Evolutionary conservation across 2,329 filamentous ascomycete genomes (phyloP).

Genomic region (Claviceps pazoutovae): DNA sequence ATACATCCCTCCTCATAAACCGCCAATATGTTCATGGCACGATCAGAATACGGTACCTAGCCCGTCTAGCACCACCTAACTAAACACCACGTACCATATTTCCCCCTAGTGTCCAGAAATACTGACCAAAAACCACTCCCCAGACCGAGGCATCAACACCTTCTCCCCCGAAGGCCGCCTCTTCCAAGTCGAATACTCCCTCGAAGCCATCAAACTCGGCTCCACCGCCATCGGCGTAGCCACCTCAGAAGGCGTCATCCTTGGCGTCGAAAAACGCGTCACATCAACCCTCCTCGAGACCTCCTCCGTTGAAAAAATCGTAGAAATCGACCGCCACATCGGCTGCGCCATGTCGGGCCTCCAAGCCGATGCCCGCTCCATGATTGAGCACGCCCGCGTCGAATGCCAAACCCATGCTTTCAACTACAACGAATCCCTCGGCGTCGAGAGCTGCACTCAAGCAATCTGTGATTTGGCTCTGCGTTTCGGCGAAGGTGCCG

Average conservation of each 20-base stretch:
- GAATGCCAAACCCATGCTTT: conserved; percentile 95
- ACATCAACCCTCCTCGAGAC: conserved; percentile 95
- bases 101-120: no score
- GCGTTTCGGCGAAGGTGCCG: conserved; percentile 91
- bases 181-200: conserved; percentile 99
- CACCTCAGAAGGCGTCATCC: conserved; percentile 85
- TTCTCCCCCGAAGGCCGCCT: conserved; percentile 99
- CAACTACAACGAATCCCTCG: conserved; percentile 91
- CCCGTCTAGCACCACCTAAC: not conserved
- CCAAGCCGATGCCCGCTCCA: conserved; percentile 91
- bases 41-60: conserved; percentile 87
- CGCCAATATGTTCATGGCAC: conserved; percentile 95
- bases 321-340: conserved; percentile 97
- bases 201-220: conserved; percentile 98
- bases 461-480: conserved; percentile 95
- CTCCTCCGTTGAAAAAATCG: conserved; percentile 97
- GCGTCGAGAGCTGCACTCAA: conserved; percentile 96
- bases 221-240: conserved; percentile 97
- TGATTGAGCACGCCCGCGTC: conserved; percentile 96
- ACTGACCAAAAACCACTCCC: not conserved
- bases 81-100: no score
- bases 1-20: conserved; percentile 16
- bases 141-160: conserved; percentile 98
- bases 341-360: conserved; percentile 97
- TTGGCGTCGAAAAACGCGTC: conserved; percentile 97